phyloP scores from a whole-genome alignment of 129 eudicot genomes.

The Silybum marianum region DNA sequence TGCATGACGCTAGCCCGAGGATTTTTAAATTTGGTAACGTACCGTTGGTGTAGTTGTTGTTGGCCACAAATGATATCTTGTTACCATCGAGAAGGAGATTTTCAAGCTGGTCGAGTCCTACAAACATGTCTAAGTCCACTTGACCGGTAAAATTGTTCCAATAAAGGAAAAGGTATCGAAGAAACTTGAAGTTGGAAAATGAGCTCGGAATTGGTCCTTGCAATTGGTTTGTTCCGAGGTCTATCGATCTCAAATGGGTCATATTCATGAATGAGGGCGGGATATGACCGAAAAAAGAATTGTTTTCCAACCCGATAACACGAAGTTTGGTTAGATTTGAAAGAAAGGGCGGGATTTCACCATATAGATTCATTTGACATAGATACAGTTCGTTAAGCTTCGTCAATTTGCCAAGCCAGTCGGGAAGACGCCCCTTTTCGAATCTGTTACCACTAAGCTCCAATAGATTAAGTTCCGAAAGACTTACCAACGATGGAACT shows the following conservation, averaged over 20 bases:
- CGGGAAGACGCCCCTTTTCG: background rate
- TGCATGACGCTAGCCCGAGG: constrained; percentile 13
- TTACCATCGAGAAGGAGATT: background rate
- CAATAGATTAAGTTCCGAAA: background rate
- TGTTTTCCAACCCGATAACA: background rate
- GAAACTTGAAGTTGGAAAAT: constrained; percentile 23
- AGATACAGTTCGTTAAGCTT: background rate
- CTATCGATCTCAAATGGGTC: background rate
- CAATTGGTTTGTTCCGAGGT: background rate
- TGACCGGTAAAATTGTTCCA: constrained; percentile 18
- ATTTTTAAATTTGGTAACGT: background rate
- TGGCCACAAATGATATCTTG: background rate
- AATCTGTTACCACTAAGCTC: background rate
- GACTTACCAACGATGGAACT: constrained; percentile 19
- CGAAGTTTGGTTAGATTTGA: constrained; percentile 21
- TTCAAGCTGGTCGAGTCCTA: constrained; percentile 12
- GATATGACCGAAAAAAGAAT: constrained; percentile 1
- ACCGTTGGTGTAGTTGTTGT: constrained; percentile 5
- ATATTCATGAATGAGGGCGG: constrained; percentile 23
- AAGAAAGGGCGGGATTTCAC: constrained; percentile 29
- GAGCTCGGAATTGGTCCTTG: constrained; percentile 26
- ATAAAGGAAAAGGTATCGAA: background rate
- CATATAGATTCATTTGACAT: background rate
- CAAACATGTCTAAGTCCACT: constrained; percentile 20
- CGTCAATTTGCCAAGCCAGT: constrained; percentile 9